phyloP scores from a whole-genome alignment of 23 red algal species.

The Gracilaria caudata region DNA sequence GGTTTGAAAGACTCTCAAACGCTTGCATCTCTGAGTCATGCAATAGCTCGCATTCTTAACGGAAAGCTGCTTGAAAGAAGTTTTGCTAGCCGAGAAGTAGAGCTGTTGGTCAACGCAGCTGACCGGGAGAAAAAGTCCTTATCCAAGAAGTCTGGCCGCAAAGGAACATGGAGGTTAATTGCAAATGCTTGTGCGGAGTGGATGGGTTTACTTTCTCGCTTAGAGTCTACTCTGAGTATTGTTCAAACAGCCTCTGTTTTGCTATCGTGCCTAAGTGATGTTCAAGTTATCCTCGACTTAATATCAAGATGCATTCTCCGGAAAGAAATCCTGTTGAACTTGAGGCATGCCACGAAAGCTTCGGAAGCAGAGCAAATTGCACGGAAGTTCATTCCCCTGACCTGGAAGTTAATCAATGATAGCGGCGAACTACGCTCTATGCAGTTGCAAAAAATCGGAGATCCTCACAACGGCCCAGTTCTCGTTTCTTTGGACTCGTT shows the following conservation, averaged over 20 bases:
- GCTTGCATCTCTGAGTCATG: slow-evolving; percentile 51
- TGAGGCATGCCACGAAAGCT: neutral
- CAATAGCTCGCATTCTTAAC: slow-evolving; percentile 32
- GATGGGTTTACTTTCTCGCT: slow-evolving; percentile 43
- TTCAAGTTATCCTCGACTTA: slow-evolving; percentile 60
- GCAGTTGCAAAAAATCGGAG: neutral
- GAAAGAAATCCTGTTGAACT: slow-evolving; percentile 4
- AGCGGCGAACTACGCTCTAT: neutral
- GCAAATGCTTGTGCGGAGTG: slow-evolving; percentile 66
- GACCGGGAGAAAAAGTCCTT: slow-evolving; percentile 2
- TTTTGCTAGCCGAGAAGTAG: slow-evolving; percentile 30
- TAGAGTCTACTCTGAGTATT: slow-evolving; percentile 1
- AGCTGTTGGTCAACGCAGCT: slow-evolving; percentile 20
- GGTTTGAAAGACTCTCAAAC: slow-evolving; percentile 8
- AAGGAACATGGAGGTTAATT: slow-evolving; percentile 1
- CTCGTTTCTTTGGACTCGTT: slow-evolving; percentile 11
- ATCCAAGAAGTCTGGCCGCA: neutral
- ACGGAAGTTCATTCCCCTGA: slow-evolving; percentile 31
- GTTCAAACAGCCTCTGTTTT: neutral
- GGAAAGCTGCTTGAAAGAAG: neutral
- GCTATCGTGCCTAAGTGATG: slow-evolving; percentile 30
- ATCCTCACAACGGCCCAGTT: neutral
- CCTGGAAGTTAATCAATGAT: slow-evolving; percentile 12
- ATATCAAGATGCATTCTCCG: slow-evolving; percentile 50
- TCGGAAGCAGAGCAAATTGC: slow-evolving; percentile 35